Evolutionary conservation across 2,329 filamentous ascomycete genomes (phyloP).

Genomic region (Zasmidium citrigriseum): DNA sequence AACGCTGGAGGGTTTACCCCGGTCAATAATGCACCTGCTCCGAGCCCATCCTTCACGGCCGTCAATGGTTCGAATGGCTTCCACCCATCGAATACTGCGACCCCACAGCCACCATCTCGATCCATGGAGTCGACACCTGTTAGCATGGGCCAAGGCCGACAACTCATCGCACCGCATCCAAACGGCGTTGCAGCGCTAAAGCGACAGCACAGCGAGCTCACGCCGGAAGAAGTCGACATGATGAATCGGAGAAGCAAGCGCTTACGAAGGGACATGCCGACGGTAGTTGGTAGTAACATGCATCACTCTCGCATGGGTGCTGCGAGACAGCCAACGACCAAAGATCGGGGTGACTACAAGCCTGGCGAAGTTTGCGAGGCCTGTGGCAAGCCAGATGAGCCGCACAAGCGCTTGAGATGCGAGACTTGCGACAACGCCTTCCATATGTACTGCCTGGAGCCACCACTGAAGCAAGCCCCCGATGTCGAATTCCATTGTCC

Average conservation of each 20-base stretch:
- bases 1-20: slow-evolving; percentile 66
- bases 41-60: slow-evolving; percentile 53
- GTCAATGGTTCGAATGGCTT: slow-evolving; percentile 57
- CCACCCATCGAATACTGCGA: slow-evolving; percentile 25
- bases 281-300: slow-evolving; percentile 96
- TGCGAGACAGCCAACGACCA: slow-evolving; percentile 60
- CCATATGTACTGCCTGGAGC: slow-evolving; percentile 86
- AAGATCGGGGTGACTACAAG: slow-evolving; percentile 58
- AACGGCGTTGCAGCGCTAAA: slow-evolving; percentile 57
- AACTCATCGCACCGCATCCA: slow-evolving; percentile 24
- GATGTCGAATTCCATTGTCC: slow-evolving; percentile 95
- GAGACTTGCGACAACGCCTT: slow-evolving; percentile 90
- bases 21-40: slow-evolving; percentile 56
- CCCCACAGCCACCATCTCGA: slow-evolving; percentile 27
- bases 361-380: slow-evolving; percentile 74
- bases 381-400: slow-evolving; percentile 78
- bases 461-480: slow-evolving; percentile 75
- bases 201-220: slow-evolving; percentile 60
- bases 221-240: slow-evolving; percentile 44
- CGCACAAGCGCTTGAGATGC: slow-evolving; percentile 71
- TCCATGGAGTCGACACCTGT: slow-evolving; percentile 55
- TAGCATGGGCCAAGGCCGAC: slow-evolving; percentile 8
- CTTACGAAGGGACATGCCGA: slow-evolving; percentile 80
- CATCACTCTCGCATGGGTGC: slow-evolving; percentile 83
- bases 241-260: slow-evolving; percentile 79